A percentile compares a stretch with the other conserved stretches of the same genome.
Evolutionary conservation across 495 filamentous ascomycete species (phyloP).

Genomic region (Amorphotheca resinae): DNA sequence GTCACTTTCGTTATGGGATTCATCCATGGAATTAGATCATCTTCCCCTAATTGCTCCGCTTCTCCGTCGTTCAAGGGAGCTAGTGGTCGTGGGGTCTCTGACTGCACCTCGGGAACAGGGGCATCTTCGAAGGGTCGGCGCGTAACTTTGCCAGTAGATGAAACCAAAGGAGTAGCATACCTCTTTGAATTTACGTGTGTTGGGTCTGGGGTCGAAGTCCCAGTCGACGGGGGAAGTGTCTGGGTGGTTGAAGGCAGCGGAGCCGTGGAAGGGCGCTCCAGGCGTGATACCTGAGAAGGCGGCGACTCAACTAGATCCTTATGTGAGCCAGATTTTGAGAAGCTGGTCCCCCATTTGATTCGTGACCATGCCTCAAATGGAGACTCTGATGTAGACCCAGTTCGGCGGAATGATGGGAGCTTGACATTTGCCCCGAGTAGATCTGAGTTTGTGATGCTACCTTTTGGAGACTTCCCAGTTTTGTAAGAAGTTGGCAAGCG

Average conservation of each 20-base stretch:
- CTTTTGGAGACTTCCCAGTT: neutral
- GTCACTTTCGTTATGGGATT: conserved; percentile 51
- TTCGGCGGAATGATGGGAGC: conserved; percentile 13
- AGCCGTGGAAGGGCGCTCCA: conserved; percentile 6
- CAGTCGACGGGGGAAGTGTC: neutral
- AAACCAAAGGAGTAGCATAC: neutral
- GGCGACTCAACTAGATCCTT: neutral
- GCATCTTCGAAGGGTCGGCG: conserved; percentile 16
- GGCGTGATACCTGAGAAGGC: neutral
- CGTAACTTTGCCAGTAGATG: conserved; percentile 6
- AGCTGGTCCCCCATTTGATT: conserved; percentile 44
- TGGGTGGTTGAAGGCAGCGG: conserved; percentile 1
- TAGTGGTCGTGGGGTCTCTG: neutral
- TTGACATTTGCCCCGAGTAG: conserved; percentile 22
- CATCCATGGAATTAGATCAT: conserved; percentile 46
- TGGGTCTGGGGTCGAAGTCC: neutral
- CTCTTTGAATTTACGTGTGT: neutral
- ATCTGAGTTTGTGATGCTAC: conserved; percentile 12
- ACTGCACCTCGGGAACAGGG: neutral
- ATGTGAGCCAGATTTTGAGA: neutral
- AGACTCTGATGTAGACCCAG: conserved; percentile 20
- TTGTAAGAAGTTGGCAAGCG: neutral
- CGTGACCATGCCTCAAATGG: conserved; percentile 54
- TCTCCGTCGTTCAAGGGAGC: neutral
- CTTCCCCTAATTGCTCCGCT: conserved; percentile 7